A percentile compares a stretch with the other conserved stretches of the same genome.
phyloP scores from a whole-genome alignment of 2,329 filamentous ascomycete species.

The Cercospora sesami region DNA sequence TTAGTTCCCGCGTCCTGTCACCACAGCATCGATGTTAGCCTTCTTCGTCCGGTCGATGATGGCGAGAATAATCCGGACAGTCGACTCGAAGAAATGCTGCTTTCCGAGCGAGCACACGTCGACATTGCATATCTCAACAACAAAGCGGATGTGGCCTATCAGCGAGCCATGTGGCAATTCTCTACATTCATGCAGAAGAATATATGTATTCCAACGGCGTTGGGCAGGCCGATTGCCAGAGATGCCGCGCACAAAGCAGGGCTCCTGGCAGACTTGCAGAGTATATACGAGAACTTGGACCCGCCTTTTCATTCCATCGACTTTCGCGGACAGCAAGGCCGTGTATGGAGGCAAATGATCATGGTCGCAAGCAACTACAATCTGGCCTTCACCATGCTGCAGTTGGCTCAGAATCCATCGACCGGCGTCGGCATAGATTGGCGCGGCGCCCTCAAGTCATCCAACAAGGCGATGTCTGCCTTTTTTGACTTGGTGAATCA shows the following conservation, averaged over 20 bases:
- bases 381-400: neutral
- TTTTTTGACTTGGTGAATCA: neutral
- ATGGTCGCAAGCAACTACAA: conserved; percentile 7
- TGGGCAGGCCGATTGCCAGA: neutral
- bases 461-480: neutral
- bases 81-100: neutral
- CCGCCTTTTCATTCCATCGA: neutral
- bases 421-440: neutral
- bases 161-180: neutral
- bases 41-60: neutral
- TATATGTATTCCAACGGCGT: neutral
- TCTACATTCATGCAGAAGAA: neutral
- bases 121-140: conserved; percentile 2
- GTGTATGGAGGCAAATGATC: conserved; percentile 3
- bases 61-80: neutral
- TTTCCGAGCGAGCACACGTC: neutral
- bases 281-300: neutral
- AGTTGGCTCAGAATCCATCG: neutral
- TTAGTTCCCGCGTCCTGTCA: neutral
- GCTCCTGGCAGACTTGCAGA: neutral
- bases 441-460: neutral
- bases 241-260: neutral
- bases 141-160: neutral
- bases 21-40: neutral
- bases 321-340: neutral